A percentile compares a stretch with the other conserved stretches of the same genome.
Conservation (phyloP, 371 early-diverging fungal genomes). For the Zopfochytrium polystomum region DNA sequence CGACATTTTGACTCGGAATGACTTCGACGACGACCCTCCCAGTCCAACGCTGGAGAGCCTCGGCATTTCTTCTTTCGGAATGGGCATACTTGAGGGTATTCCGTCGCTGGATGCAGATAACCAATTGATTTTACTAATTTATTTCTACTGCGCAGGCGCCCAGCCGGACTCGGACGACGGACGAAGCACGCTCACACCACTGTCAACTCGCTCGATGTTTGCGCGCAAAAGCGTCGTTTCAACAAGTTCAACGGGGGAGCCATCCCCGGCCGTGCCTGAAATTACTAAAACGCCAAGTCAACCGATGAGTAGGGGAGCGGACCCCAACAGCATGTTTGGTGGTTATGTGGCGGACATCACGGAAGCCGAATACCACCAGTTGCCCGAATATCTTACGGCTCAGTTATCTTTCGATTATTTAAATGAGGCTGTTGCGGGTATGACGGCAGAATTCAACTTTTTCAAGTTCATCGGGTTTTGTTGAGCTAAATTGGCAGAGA, state of each 20-base stretch:
- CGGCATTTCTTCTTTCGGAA: conserved; percentile 17
- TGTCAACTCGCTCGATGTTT: background rate
- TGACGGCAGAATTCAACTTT: too few relatives aligned
- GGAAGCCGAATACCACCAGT: conserved; percentile 8
- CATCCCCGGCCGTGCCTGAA: conserved; percentile 15
- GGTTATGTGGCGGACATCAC: conserved; percentile 6
- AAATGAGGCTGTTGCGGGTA: too few relatives aligned
- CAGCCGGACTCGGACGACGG: background rate
- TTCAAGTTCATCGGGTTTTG: too few relatives aligned
- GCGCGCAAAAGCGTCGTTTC: background rate
- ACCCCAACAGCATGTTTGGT: conserved; percentile 22
- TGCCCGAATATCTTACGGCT: conserved; percentile 15
- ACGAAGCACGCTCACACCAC: background rate
- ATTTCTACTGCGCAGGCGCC: background rate
- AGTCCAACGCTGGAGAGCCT: conserved; percentile 25
- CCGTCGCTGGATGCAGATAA: background rate
- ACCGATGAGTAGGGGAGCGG: background rate
- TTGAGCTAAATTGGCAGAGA: too few relatives aligned
- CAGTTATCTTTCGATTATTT: conserved; percentile 21
- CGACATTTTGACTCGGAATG: too few relatives aligned
- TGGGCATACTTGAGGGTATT: conserved; percentile 20
- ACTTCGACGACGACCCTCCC: conserved; percentile 23
- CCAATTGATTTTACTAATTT: background rate
- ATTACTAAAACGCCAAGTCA: conserved; percentile 17
- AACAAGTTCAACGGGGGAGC: background rate